Evolutionary conservation across 352 stramenopile species (phyloP), one percentile per base, ranked within the genome.

Genomic region (Phytophthora syringae): DNA sequence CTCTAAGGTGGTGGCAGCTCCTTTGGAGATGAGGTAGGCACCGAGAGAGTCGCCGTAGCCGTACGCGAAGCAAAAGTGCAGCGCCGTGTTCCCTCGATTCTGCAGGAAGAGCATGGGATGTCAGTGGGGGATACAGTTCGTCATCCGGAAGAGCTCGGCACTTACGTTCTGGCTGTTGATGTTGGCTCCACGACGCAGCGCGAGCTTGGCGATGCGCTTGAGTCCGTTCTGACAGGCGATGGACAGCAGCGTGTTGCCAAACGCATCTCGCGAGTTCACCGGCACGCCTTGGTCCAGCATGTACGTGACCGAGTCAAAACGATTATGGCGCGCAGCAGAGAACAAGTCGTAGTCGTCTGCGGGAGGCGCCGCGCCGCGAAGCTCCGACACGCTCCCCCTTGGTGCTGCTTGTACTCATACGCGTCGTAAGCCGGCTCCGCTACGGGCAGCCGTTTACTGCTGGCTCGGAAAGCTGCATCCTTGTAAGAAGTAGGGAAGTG

Each of bases 11-110:
- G 85, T 82, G 57, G 94, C 85, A 12, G 88, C 89, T 37, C 90
- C 89, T 66, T 98, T 97, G 25, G 80, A 91, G 43, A 97, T 84
- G 47, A 98, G 73, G 57, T 98, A 98, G 43, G 77, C 85, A 25
- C 86, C 87, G 7, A 98, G 67, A n/a, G 84, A 92, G 39, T 95
- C 84, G 24, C 84, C 88, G 54, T 97, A 97, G 22, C 86, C 88
- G 60, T 96, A 97, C 18, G 82, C 80, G 59, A 95, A 97, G 71
- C 90, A 97, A 57, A 96, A 97, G 45, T 97, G 92, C 39, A 98
- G 76, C 16, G 89, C 83, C 7, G 90, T 97, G 64, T 98, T 97
- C 21, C 90, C 88, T 60, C 84, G 82, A 37, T 83, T 73, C 82
- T 91, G 40, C 5, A 70, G 28, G 13, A 42, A 56, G 32, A 24